phyloP scores from a whole-genome alignment of 257 asterid genomes.

The Osmanthus fragrans region DNA sequence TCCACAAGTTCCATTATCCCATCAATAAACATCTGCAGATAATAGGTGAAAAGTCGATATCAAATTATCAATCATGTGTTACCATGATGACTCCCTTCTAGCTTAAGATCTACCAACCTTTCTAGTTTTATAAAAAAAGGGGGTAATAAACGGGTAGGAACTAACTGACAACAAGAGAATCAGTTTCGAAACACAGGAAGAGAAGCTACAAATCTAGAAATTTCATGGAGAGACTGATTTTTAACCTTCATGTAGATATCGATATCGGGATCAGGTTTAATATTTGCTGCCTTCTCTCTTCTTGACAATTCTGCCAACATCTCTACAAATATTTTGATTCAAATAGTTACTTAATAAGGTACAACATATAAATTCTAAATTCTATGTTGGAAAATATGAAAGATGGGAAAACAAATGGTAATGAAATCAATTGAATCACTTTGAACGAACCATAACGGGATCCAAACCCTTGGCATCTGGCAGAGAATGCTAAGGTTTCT shows the following conservation, averaged over 20 bases:
- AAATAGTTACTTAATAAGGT: not conserved
- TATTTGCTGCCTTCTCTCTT: slow-evolving; percentile 59
- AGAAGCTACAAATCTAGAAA: not conserved
- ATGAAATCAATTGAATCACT: not conserved
- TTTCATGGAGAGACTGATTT: not conserved
- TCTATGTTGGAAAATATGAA: not conserved
- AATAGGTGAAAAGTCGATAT: too few relatives aligned
- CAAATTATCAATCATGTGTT: too few relatives aligned
- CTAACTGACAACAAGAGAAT: slow-evolving; percentile 5
- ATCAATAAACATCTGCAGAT: too few relatives aligned
- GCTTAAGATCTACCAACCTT: too few relatives aligned
- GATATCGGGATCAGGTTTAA: slow-evolving; percentile 43
- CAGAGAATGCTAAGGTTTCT: slow-evolving; percentile 72
- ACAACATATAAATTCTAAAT: not conserved
- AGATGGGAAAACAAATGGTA: slow-evolving; percentile 10
- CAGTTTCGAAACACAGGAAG: not conserved
- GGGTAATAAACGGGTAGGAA: too few relatives aligned
- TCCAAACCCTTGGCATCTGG: slow-evolving; percentile 79
- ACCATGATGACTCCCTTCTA: too few relatives aligned
- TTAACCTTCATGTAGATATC: slow-evolving; percentile 47
- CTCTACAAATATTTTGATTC: slow-evolving; percentile 41
- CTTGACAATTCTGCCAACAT: slow-evolving; percentile 67
- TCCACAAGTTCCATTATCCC: too few relatives aligned
- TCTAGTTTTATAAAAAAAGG: too few relatives aligned
- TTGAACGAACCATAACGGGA: slow-evolving; percentile 58